Percentiles rank a stretch among this genome's conserved stretches.
These are phyloP conservation scores for Dothidotthia symphoricarpi DNA, from an alignment of 2,329 filamentous ascomycete genomes.

Conservation along the genomic window DNA sequence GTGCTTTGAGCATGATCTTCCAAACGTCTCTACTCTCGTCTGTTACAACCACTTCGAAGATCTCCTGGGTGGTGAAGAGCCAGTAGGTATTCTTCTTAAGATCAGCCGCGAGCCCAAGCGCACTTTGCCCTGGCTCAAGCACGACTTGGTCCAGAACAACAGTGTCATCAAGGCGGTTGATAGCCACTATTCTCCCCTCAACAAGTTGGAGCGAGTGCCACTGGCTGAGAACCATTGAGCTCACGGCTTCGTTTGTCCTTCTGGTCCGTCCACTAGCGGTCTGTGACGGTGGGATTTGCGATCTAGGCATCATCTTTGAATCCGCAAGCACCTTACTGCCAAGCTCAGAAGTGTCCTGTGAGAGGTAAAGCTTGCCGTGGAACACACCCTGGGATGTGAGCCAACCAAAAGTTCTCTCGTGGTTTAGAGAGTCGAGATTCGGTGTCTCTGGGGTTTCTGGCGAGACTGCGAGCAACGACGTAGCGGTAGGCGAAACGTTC, in stretches of 20 bases:
- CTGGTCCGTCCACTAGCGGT: constrained; percentile 63
- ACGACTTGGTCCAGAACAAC: constrained; percentile 87
- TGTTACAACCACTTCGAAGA: constrained; percentile 87
- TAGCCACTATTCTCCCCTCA: constrained; percentile 77
- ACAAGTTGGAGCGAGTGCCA: constrained; percentile 89
- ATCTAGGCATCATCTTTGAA: constrained; percentile 71
- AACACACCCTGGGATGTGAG: constrained; percentile 82
- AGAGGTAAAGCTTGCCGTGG: constrained; percentile 73
- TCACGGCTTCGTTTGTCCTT: constrained; percentile 68
- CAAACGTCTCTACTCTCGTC: constrained; percentile 92
- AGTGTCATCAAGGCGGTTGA: constrained; percentile 82
- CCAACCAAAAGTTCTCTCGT: constrained; percentile 84
- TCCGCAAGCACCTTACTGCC: constrained; percentile 74
- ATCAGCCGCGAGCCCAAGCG: constrained; percentile 83
- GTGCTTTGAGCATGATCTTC: constrained; percentile 84
- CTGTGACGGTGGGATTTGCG: constrained; percentile 69
- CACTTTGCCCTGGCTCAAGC: constrained; percentile 72
- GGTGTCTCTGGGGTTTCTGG: constrained; percentile 62
- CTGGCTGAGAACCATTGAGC: constrained; percentile 80
- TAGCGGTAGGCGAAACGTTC: constrained; percentile 57
- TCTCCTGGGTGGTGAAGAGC: constrained; percentile 87
- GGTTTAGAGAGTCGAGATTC: constrained; percentile 53
- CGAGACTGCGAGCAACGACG: constrained; percentile 71
- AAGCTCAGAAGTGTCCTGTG: constrained; percentile 61
- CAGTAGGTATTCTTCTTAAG: constrained; percentile 95